phyloP scores from a whole-genome alignment of 1,139 yeast species.

The Magnusiomyces tetraspermus region DNA sequence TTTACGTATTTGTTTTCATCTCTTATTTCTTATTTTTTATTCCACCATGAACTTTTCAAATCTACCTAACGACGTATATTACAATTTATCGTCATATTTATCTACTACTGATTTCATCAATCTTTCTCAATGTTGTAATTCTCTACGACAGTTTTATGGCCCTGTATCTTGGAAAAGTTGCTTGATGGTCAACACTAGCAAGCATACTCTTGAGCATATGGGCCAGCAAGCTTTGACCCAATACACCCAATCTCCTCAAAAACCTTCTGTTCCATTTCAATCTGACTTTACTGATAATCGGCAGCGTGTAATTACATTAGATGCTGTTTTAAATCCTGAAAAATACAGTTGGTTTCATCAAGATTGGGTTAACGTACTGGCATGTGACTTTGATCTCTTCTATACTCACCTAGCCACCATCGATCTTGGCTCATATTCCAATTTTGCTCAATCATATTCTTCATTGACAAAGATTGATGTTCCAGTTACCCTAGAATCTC shows the following conservation, averaged over 20 bases:
- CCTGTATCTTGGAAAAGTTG: neutral
- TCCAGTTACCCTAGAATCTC: neutral
- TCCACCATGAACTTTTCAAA: no score
- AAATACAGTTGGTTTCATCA: neutral
- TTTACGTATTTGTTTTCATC: no score
- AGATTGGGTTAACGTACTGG: neutral
- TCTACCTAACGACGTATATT: neutral
- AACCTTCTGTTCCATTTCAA: neutral
- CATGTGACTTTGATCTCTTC: neutral
- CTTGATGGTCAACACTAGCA: neutral
- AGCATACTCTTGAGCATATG: neutral
- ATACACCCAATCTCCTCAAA: neutral
- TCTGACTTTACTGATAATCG: neutral
- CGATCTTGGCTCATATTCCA: neutral
- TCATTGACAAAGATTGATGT: neutral
- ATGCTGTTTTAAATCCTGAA: neutral
- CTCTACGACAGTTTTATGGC: neutral
- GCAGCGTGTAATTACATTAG: neutral
- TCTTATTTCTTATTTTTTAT: no score
- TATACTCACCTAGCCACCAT: neutral
- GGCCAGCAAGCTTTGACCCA: neutral
- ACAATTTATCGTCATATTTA: neutral
- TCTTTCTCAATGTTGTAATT: neutral
- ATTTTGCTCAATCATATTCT: neutral
- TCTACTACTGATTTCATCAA: neutral